These are phyloP conservation scores for Codiaeum variegatum DNA, from an alignment of 441 rosid species.

Conservation along the genomic window DNA sequence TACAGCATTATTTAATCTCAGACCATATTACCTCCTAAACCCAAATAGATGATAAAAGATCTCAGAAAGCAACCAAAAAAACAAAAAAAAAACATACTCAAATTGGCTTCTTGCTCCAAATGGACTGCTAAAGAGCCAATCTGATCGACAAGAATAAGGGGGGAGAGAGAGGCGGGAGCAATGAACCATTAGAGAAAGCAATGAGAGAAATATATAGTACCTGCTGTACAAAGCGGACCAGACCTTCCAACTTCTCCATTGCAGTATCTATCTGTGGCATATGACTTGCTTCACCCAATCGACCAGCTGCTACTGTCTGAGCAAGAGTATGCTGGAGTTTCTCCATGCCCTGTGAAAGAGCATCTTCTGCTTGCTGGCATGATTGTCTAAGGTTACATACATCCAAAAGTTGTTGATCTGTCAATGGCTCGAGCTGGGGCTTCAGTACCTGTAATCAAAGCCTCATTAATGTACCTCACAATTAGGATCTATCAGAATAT, in stretches of 20 bases:
- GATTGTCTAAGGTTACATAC: slow-evolving; percentile 56
- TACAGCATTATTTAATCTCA: not conserved
- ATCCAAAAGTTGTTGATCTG: slow-evolving; percentile 58
- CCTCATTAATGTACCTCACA: not conserved
- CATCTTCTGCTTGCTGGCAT: slow-evolving; percentile 94
- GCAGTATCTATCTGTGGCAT: slow-evolving; percentile 58
- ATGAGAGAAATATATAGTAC: slow-evolving; percentile 31
- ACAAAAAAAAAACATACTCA: not conserved
- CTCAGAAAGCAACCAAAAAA: not conserved
- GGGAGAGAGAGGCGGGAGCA: not conserved
- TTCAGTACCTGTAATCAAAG: slow-evolving; percentile 55
- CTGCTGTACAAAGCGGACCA: slow-evolving; percentile 78
- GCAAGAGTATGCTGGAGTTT: slow-evolving; percentile 66
- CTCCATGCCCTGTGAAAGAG: slow-evolving; percentile 90
- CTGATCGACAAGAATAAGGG: not conserved
- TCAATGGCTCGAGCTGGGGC: slow-evolving; percentile 63
- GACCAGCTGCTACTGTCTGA: slow-evolving; percentile 58
- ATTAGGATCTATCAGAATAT: not conserved
- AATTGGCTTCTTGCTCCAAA: not conserved
- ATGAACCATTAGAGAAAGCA: slow-evolving; percentile 9
- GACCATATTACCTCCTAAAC: not conserved
- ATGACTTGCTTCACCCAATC: slow-evolving; percentile 50
- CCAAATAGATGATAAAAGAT: not conserved
- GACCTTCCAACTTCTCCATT: slow-evolving; percentile 64
- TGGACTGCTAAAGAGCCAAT: not conserved